Evolutionary conservation across 2,329 filamentous ascomycete species (phyloP), one percentile per base, ranked within the genome.

Genomic region (Nemania sp.): DNA sequence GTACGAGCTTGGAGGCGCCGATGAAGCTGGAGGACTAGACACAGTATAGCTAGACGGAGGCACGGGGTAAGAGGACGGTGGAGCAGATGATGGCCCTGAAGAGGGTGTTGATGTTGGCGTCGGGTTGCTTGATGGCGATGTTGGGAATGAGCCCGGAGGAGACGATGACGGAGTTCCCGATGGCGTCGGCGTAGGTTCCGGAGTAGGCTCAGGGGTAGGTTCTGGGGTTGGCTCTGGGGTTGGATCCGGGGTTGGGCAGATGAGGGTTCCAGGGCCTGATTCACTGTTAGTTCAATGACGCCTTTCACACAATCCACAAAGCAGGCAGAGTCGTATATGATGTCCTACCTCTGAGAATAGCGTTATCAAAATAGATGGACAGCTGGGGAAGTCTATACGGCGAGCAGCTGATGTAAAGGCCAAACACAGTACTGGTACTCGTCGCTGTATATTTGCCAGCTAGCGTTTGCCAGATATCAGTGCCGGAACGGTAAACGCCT

Each of bases 291-390:
- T 59, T 13, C 20, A 1, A 47, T 34, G 13, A 21, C 15, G 37
- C 17, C n/a, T 34, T 1, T 21, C 9, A 10, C 4, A 32, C 10
- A 15, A 12, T 15, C 0, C 18, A n/a, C 3, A 12, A 5, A 7
- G 5, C 17, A 46, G 18, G 4, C 20, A 15, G 12, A 2, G 10
- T n/a, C 21, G 1, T 3, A 6, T 15, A 21, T 25, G 17, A 43
- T 29, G 11, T 9, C 56, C 43, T 43, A 59, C 56, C 56, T 59
- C 35, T 47, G 13, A 59, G 2, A 25, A 59, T 18, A 15, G 57
- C 51, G 18, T 54, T 59, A 32, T 59, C 57, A 3, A 54, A 2
- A n/a, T 54, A 50, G 13, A 54, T 34, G 11, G 21, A n/a, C 13
- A 59, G 35, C 6, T 48, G 49, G 6, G 40, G 34, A 25, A 48